Evolutionary conservation across 2,329 filamentous ascomycete genomes (phyloP).

Genomic region (Nemania serpens): DNA sequence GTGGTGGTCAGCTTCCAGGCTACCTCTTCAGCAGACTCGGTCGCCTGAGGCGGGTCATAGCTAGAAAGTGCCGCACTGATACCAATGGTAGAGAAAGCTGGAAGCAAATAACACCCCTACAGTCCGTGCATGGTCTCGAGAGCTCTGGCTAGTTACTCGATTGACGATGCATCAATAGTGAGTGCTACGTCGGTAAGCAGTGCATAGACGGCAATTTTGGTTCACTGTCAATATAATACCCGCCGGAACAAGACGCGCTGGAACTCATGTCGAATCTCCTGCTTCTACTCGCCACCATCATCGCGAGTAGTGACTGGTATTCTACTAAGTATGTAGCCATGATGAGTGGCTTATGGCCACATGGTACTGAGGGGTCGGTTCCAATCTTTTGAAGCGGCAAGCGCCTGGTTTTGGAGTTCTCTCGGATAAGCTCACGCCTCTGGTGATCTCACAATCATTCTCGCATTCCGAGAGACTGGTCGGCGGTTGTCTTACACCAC

Average conservation of each 20-base stretch:
- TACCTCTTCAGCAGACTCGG: background rate
- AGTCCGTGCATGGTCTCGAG: no score
- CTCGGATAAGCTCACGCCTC: conserved; percentile 21
- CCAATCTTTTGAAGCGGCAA: background rate
- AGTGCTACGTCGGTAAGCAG: conserved; percentile 16
- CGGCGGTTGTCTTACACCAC: background rate
- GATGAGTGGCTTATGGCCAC: conserved; percentile 19
- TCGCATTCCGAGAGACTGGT: conserved; percentile 9
- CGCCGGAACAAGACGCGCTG: no score
- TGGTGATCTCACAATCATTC: background rate
- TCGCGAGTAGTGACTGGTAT: background rate
- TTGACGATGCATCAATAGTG: conserved; percentile 20
- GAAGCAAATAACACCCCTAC: conserved; percentile 10
- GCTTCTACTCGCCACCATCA: background rate
- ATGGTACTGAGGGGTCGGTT: background rate
- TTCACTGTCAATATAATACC: background rate
- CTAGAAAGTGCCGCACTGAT: background rate
- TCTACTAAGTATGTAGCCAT: background rate
- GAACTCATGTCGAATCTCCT: background rate
- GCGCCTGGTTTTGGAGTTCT: background rate
- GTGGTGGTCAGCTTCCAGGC: conserved; percentile 23
- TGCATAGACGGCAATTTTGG: conserved; percentile 18
- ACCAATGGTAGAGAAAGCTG: background rate
- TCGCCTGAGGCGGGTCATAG: conserved; percentile 6
- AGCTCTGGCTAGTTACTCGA: background rate